A percentile compares a stretch with the other conserved stretches of the same genome.
Evolutionary conservation across 2,329 filamentous ascomycete genomes (phyloP).

Genomic region (Mycogone perniciosa): DNA sequence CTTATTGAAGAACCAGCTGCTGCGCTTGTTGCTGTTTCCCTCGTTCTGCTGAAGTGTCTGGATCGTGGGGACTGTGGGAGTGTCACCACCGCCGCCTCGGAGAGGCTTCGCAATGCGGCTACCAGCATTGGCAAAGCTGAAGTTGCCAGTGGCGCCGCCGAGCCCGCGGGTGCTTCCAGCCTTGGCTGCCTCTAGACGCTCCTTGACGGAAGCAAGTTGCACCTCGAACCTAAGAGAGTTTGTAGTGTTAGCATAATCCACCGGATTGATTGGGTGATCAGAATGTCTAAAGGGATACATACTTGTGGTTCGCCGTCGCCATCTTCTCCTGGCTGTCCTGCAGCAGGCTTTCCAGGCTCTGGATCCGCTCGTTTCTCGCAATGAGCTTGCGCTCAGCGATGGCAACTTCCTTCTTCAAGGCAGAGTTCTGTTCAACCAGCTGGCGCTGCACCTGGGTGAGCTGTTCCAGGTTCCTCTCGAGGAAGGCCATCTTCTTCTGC

Average conservation of each 20-base stretch:
- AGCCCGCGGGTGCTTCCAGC: slow-evolving; percentile 82
- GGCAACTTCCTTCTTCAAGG: slow-evolving; percentile 96
- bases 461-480: slow-evolving; percentile 96
- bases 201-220: slow-evolving; percentile 94
- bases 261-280: not conserved
- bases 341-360: slow-evolving; percentile 83
- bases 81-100: slow-evolving; percentile 50
- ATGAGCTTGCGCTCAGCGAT: slow-evolving; percentile 97
- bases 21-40: slow-evolving; percentile 53
- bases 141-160: slow-evolving; percentile 58
- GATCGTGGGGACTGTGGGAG: slow-evolving; percentile 48
- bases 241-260: slow-evolving; percentile 21
- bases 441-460: slow-evolving; percentile 95
- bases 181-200: slow-evolving; percentile 93
- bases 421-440: slow-evolving; percentile 94
- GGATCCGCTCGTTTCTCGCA: slow-evolving; percentile 92
- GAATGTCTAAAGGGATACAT: slow-evolving; percentile 33
- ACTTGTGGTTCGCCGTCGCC: slow-evolving; percentile 95
- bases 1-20: slow-evolving; percentile 71
- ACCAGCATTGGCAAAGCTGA: slow-evolving; percentile 61
- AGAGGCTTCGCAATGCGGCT: slow-evolving; percentile 66
- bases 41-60: slow-evolving; percentile 56
- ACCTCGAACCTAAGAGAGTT: slow-evolving; percentile 71
- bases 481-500: slow-evolving; percentile 99
- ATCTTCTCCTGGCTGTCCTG: slow-evolving; percentile 98